Base-by-base conservation (phyloP, 805 yeast species). In the Pichia kluyveri region DNA sequence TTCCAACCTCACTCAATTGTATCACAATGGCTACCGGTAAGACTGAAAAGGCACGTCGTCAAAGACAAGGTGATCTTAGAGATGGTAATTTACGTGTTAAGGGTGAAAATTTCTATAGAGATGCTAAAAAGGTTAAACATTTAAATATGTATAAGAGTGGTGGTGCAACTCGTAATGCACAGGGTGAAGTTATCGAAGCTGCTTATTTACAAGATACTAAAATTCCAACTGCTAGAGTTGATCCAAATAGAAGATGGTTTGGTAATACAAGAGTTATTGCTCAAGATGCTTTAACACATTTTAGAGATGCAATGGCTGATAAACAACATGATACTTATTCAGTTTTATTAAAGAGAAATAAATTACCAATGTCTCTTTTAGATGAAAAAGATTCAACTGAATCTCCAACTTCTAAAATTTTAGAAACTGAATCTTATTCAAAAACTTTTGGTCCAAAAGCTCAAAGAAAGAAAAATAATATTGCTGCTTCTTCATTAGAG, bases 221-320 rank as follows among this genome's bases (percentile, higher is more conserved):
- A 53, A 74, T 86, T 30, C 98, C 98, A 14, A 79, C 73, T 54
- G 98, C 98, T 1, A 75, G 99, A 52, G 95, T 91, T 41, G 96
- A 87, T 62, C 98, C 99, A 8, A 91, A 91, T 66, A 79, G 96
- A 66, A 80, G 95, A 62, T 91, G 98, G 99, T 93, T 93, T 63
- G 96, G 96, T 43, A 93, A 89, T 68, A 88, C 99, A 14, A 79
- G 99, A 62, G 99, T 91, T 39, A 91, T 91, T 61, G 91, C 97
- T 5, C 99, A 91, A 66, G 96, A 93, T 72, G 96, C 98, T 2
- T 72, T 91, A 59, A 73, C 84, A 30, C 98, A 93, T 69, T 91
- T 91, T 71, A 77, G 99, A 65, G 93, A 86, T 56, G 97, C 97
- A 9, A 75, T 91, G 70, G 95, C 93, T 43, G 95, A 83, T 53